Conservation (phyloP, 768 basidiomycete genomes). For the Hericium erinaceus region DNA sequence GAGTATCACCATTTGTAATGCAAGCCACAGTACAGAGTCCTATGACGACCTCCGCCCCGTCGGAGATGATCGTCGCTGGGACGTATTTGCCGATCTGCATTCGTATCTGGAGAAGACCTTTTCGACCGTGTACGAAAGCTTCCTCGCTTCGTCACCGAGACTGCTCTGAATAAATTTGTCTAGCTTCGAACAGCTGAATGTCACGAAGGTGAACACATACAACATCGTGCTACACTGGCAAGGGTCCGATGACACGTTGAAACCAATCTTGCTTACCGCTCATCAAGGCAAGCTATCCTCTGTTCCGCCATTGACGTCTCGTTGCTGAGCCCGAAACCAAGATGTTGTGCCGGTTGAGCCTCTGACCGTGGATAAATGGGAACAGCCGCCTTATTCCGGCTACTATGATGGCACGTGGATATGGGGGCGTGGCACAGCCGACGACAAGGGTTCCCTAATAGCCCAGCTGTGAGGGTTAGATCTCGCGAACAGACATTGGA, state of each 20-base stretch:
- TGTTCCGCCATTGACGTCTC: not conserved
- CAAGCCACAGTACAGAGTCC: conserved; percentile 16
- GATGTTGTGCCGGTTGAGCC: conserved; percentile 50
- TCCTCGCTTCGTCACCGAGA: not conserved
- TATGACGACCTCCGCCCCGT: conserved; percentile 20
- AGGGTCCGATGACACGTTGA: conserved; percentile 48
- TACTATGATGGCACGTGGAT: conserved; percentile 42
- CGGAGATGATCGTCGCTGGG: conserved; percentile 25
- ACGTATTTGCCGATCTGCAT: conserved; percentile 25
- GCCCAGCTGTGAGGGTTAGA: conserved; percentile 45
- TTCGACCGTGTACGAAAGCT: conserved; percentile 26
- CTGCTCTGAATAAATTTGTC: not conserved
- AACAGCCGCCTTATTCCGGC: conserved; percentile 45
- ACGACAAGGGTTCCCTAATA: conserved; percentile 53
- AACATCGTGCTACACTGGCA: conserved; percentile 66
- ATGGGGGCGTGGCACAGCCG: conserved; percentile 69
- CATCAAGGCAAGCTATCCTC: conserved; percentile 47
- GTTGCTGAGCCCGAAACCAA: conserved; percentile 13
- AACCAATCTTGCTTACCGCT: conserved; percentile 60
- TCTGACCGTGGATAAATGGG: conserved; percentile 36
- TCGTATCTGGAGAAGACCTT: conserved; percentile 28
- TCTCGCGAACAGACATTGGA: too few relatives aligned
- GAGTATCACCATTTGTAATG: not conserved
- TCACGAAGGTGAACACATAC: conserved; percentile 69
- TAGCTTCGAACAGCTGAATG: conserved; percentile 36